These are phyloP conservation scores for Chlorella sp. DNA, from an alignment of 139 green algal genomes.

Conservation along the genomic window DNA sequence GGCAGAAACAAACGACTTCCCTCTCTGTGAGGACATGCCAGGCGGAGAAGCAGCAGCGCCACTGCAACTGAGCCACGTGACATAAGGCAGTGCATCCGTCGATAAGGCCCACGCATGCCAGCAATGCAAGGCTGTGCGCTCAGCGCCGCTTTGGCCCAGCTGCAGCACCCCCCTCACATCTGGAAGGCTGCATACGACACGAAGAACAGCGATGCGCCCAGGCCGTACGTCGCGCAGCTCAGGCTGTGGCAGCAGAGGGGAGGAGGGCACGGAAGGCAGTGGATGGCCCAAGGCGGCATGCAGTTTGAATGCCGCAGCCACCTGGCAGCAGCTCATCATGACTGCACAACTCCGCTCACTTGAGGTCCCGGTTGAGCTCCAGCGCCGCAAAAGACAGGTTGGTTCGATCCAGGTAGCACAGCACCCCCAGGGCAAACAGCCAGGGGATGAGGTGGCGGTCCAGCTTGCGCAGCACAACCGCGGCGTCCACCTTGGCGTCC, in stretches of 20 bases:
- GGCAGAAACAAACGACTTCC: too few relatives aligned
- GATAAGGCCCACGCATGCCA: too few relatives aligned
- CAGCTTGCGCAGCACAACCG: slow-evolving; percentile 50
- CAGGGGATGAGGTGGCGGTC: slow-evolving; percentile 49
- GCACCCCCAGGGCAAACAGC: slow-evolving; percentile 53
- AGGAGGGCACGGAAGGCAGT: too few relatives aligned
- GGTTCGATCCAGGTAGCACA: slow-evolving; percentile 81
- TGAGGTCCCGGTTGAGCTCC: slow-evolving; percentile 68
- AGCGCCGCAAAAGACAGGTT: slow-evolving; percentile 83
- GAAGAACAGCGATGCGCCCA: slow-evolving; percentile 85
- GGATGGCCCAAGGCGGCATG: too few relatives aligned
- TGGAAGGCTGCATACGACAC: slow-evolving; percentile 70
- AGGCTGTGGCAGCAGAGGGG: slow-evolving; percentile 37
- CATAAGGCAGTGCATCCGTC: too few relatives aligned
- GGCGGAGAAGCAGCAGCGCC: not conserved
- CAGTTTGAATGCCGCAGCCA: too few relatives aligned
- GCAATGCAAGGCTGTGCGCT: too few relatives aligned
- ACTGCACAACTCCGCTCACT: too few relatives aligned
- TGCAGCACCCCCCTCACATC: not conserved
- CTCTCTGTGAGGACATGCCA: too few relatives aligned
- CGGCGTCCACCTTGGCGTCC: not conserved
- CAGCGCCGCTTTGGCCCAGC: too few relatives aligned
- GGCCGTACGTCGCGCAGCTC: slow-evolving; percentile 70
- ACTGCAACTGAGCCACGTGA: not conserved
- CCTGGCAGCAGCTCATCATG: too few relatives aligned